Conservation (phyloP, 352 stramenopile species). For the Globisporangium nodosum region DNA sequence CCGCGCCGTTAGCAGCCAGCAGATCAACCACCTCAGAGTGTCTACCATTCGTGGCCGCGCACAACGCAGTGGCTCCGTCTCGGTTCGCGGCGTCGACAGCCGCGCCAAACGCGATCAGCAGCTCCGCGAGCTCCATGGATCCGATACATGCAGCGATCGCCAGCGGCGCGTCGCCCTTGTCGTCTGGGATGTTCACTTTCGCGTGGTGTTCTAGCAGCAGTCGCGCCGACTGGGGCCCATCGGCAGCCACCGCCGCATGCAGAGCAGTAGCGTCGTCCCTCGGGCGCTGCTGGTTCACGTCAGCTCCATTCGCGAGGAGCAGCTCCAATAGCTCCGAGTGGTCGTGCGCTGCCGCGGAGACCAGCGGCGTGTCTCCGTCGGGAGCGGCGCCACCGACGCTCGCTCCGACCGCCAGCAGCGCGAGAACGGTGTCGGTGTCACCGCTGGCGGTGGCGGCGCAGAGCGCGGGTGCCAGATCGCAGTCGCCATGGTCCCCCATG, state of each 20-base stretch:
- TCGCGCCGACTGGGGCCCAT: not conserved
- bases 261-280: not conserved
- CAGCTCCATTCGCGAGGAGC: not conserved
- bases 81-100: not conserved
- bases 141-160: not conserved
- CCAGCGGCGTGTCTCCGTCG: not conserved
- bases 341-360: not conserved
- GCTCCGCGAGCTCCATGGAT: not conserved
- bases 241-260: not conserved
- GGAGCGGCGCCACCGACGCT: not conserved
- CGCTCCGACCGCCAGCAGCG: not conserved
- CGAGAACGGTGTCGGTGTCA: not conserved
- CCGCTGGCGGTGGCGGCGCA: not conserved
- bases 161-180: not conserved
- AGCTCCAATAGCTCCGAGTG: not conserved
- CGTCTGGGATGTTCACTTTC: not conserved
- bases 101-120: not conserved
- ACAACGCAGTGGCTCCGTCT: not conserved
- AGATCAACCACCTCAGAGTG: not conserved
- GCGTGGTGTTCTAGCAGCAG: not conserved
- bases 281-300: not conserved
- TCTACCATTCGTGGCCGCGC: not conserved
- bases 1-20: not conserved
- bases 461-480: not conserved
- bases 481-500: not conserved